These are phyloP conservation scores for Kandelia obovata DNA, from an alignment of 345 rosid species.

Conservation along the genomic window DNA sequence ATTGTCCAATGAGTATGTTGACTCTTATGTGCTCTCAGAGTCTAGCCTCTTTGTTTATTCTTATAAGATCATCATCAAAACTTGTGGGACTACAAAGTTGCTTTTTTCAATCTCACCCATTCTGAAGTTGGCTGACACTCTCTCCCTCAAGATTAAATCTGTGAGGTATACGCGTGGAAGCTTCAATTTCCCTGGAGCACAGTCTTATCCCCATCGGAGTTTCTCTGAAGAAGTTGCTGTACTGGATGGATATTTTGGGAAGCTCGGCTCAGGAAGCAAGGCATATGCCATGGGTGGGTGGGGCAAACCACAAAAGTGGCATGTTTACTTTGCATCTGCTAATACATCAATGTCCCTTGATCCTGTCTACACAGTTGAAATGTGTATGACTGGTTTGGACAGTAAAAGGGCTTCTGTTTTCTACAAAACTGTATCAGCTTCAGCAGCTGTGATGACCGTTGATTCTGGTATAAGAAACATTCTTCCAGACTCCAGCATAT, in stretches of 20 bases:
- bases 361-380: conserved; percentile 23
- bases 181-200: conserved; percentile 31
- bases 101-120: conserved; percentile 23
- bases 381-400: conserved; percentile 36
- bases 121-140: conserved; percentile 18
- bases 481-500: conserved; percentile 25
- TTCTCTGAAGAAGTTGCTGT: conserved; percentile 31
- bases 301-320: conserved; percentile 24
- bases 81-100: conserved; percentile 31
- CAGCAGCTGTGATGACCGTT: conserved; percentile 21
- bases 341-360: neutral
- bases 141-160: conserved; percentile 9
- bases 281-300: conserved; percentile 19
- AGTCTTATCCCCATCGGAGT: conserved; percentile 27
- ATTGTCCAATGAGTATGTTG: conserved; percentile 20
- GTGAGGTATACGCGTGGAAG: conserved; percentile 33
- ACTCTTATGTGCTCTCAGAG: conserved; percentile 31
- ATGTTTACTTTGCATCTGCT: conserved; percentile 29
- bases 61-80: conserved; percentile 31
- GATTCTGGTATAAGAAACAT: conserved; percentile 29
- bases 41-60: conserved; percentile 32
- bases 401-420: conserved; percentile 22
- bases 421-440: conserved; percentile 19
- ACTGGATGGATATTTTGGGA: conserved; percentile 18
- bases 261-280: conserved; percentile 15